phyloP scores from a whole-genome alignment of 169 alveolate genomes.

The Eimeria falciformis region DNA sequence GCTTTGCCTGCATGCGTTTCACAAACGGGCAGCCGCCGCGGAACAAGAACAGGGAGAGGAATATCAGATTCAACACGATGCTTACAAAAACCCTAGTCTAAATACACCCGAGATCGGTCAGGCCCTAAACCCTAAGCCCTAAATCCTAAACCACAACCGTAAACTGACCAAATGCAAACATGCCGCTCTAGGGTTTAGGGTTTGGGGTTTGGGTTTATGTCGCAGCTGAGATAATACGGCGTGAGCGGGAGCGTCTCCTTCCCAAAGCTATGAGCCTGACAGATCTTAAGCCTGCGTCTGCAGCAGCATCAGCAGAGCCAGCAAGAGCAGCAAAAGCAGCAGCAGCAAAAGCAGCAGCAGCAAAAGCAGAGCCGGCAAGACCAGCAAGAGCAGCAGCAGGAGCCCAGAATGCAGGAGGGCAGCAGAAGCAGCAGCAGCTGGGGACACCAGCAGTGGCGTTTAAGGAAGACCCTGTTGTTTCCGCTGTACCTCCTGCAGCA shows the following conservation, averaged over 20 bases:
- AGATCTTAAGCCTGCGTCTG: background rate
- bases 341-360: constrained; percentile 18
- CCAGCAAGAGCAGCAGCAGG: constrained; percentile 13
- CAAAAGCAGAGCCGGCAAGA: constrained; percentile 12
- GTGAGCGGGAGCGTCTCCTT: constrained; percentile 24
- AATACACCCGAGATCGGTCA: constrained; percentile 2
- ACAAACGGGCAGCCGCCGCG: background rate
- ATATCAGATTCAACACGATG: background rate
- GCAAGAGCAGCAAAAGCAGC: background rate
- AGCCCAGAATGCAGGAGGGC: background rate
- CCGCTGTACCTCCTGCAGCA: constrained; percentile 14
- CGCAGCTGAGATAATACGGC: background rate
- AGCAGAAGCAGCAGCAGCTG: background rate
- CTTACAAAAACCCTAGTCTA: background rate
- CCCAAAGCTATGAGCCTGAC: constrained; percentile 4
- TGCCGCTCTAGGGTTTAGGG: background rate
- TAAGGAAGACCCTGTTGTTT: background rate
- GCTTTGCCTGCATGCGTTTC: constrained; percentile 25
- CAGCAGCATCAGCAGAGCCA: background rate
- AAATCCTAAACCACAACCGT: background rate
- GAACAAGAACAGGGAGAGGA: background rate
- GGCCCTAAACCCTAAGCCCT: constrained; percentile 16
- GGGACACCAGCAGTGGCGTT: background rate
- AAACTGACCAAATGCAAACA: too few species aligned
- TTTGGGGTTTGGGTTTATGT: background rate